Evolutionary conservation across 345 rosid species (phyloP), one percentile per base, ranked within the genome.

Genomic region (Nephelium lappaceum): DNA sequence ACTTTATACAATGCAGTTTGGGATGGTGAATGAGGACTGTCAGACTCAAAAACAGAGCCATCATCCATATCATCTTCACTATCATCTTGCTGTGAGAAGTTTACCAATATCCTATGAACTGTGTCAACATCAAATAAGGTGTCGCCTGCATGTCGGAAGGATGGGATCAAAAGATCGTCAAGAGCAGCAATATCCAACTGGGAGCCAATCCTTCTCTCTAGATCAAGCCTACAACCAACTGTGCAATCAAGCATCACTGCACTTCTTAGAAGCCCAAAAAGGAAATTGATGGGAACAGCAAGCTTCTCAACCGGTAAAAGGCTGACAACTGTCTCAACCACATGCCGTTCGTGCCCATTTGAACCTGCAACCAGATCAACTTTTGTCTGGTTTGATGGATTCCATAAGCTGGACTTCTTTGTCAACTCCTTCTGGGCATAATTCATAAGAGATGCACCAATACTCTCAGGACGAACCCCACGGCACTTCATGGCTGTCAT

Each of bases 381-480:
- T 79, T 85, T 90, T 31, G 84, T 77, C 81, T 86, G 90, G 79
- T 78, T 72, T 51, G 89, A 85, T 3, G 89, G 87, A 79, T 88
- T 91, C 93, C 93, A 87, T 27, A 86, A 68, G 80, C 87, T 86
- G 45, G 95, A 86, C 79, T 89, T 93, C 86, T 90, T 95, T n/a
- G 96, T 92, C 81, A 95, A 82, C 86, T 91, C 95, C 87, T 83
- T 91, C 82, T 95, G 95, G 0, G 99, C 99, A 68, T 93, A 93
- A 80, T 86, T 92, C 69, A 93, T 84, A 73, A 95, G 89, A 12
- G 97, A 95, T 51, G 93, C 91, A 42, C 97, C 99, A 14, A 93
- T 92, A 80, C 99, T 95, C 90, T 95, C 99, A 3, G 99, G 90
- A 51, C 97, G 97, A 0, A 95, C 96, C 74, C 99, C 99, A 3